Base-by-base conservation (phyloP, 306 rosid genomes). In the Prunus campanulata region DNA sequence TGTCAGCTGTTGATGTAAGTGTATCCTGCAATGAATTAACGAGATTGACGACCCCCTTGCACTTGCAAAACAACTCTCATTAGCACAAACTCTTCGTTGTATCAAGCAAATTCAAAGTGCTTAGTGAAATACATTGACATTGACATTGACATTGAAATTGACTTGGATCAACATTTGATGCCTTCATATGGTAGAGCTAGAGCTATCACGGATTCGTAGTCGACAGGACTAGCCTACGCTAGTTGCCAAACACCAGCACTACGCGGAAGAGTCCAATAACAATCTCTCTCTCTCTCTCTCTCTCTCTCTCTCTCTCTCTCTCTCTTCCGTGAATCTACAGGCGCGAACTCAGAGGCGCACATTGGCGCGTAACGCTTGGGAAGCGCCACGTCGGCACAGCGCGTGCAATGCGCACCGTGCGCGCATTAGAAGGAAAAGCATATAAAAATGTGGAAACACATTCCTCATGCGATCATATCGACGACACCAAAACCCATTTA, bases 391-490 rank as follows among this genome's bases (percentile, higher is more conserved):
- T 32, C 24, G 0, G 66, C 44, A 12, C 9, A 35, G 42, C 9
- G 24, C 0, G 42, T 14, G 66, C 16, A 59, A 11, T 27, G 39
- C 20, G 42, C 66, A 27, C 42, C 11, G 44, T 32, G 49, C 25
- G 11, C 49, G 13, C 15, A 16, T 0, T 16, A 18, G 8, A 16
- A 25, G 19, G 18, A 35, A 62, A 2, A 2, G 0, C 0, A 3
- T 50, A 60, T 0, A 51, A 78, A 71, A 12, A 67, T 74, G 80
- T 48, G 70, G 24, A 25, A 16, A 32, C 63, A 59, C 59, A 79
- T 73, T 46, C 46, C 4, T 7, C 10, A 2, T 8, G 2, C 30
- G 4, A 13, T 39, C 2, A 6, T 7, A 19, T 11, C 10, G 61
- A 8, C 11, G 25, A 3, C 12, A 59, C 14, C 4, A 59, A 59